Base-by-base conservation (phyloP, 805 yeast genomes). In the Lipomyces japonicus region DNA sequence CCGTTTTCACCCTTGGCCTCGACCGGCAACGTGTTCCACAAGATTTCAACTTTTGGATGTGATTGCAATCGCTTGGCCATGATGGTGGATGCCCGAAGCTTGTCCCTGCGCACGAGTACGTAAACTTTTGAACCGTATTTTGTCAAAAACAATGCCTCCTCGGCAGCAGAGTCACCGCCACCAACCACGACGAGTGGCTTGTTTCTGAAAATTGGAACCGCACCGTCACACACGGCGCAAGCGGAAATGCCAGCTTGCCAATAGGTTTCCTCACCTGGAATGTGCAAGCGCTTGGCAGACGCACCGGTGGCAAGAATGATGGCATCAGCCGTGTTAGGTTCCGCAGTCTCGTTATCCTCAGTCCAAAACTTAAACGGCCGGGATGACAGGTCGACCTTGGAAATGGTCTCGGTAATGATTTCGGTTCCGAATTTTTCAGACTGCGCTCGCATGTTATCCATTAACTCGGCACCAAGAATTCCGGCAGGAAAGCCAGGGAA, bases 171-270 rank as follows among this genome's bases (percentile, higher is more conserved):
- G 72, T 93, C 99, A 70, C 99, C 99, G 61, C 99, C 99, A 53
- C 99, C 99, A 61, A 93, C 76, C 50, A 93, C 99, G 23, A 96
- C 97, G 68, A 93, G 79, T 35, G 98, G 97, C 73, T 89, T 86
- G 77, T 93, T 86, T 78, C 97, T 86, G 77, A 93, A 93, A 63
- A 93, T 90, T 63, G 99, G 99, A 43, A 93, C 95, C 30, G 99
- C 99, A 72, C 99, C 99, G 69, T 93, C 99, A 75, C 99, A 93
- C 56, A 93, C 98, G 36, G 99, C 99, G 77, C 99, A 93, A 16
- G 99, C 99, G 61, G 96, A 86, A 61, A 93, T 93, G 71, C 99
- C 99, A 69, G 84, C 85, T 76, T 93, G 99, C 99, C 99, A 93
- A 80, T 93, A 93, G 31, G 79, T 78, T 61, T 93, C 97, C 75